Evolutionary conservation across 2,329 filamentous ascomycete genomes (phyloP).

Genomic region (Penicillium decumbens): DNA sequence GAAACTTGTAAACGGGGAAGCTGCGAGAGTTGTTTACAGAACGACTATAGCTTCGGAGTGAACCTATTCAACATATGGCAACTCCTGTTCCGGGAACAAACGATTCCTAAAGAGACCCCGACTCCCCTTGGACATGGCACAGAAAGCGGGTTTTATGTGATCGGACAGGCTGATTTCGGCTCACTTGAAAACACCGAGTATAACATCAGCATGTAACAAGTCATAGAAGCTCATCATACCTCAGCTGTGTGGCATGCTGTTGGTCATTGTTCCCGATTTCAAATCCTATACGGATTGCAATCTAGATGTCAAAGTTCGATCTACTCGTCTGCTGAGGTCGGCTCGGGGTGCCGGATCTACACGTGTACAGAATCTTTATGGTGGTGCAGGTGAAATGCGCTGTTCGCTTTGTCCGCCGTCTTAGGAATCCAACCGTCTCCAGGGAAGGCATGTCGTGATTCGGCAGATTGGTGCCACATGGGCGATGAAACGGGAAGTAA

Average conservation of each 20-base stretch:
- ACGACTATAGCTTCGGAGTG: too few relatives aligned
- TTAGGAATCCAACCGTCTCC: slow-evolving; percentile 12
- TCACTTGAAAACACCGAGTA: slow-evolving; percentile 9
- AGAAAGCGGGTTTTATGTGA: slow-evolving; percentile 9
- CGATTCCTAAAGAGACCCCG: slow-evolving; percentile 10
- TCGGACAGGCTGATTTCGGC: slow-evolving; percentile 17
- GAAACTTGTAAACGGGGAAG: too few relatives aligned
- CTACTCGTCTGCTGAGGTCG: slow-evolving; percentile 30
- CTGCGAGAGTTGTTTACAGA: too few relatives aligned
- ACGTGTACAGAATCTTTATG: slow-evolving; percentile 28
- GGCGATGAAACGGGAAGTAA: slow-evolving; percentile 15
- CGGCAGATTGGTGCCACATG: not conserved
- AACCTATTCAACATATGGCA: slow-evolving; percentile 66
- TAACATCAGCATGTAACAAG: slow-evolving; percentile 18
- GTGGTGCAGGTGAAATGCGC: slow-evolving; percentile 25
- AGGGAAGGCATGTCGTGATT: slow-evolving; percentile 7
- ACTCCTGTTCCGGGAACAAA: slow-evolving; percentile 38
- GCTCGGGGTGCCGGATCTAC: slow-evolving; percentile 6
- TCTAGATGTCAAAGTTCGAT: slow-evolving; percentile 22
- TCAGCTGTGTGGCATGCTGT: slow-evolving; percentile 22
- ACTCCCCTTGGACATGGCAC: slow-evolving; percentile 9
- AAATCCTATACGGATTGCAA: slow-evolving; percentile 31
- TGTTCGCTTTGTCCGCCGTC: slow-evolving; percentile 19
- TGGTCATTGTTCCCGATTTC: slow-evolving; percentile 27
- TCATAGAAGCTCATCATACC: slow-evolving; percentile 26